Evolutionary conservation across 2,329 filamentous ascomycete genomes (phyloP).

Genomic region (Blastomyces gilchristii): DNA sequence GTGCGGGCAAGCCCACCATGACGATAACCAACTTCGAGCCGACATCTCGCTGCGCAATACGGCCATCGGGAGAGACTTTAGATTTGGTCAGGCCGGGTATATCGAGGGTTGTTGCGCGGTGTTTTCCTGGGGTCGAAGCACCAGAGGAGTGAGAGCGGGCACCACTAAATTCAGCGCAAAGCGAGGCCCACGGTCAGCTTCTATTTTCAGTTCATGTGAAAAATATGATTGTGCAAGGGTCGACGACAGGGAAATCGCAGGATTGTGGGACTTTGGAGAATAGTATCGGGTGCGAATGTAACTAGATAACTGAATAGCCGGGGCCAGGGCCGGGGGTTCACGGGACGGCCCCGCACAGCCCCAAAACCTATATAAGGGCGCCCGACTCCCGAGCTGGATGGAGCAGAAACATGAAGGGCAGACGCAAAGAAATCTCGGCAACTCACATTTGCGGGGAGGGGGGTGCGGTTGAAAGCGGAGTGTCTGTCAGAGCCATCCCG

Average conservation of each 20-base stretch:
- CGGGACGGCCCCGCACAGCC: conserved; percentile 9
- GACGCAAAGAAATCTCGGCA: conserved; percentile 3
- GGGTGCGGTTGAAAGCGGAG: conserved; percentile 52
- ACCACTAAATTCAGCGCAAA: conserved; percentile 40
- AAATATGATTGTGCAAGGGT: neutral
- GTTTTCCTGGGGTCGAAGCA: conserved; percentile 63
- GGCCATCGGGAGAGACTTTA: conserved; percentile 87
- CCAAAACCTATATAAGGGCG: neutral
- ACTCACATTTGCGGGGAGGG: conserved; percentile 53
- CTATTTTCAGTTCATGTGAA: neutral
- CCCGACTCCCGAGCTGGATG: neutral
- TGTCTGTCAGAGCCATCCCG: conserved; percentile 50
- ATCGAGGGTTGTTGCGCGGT: conserved; percentile 87
- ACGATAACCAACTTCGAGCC: conserved; percentile 94
- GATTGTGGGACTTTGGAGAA: neutral
- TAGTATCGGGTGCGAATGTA: neutral
- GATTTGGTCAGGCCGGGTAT: conserved; percentile 95
- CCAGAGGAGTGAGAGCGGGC: conserved; percentile 65
- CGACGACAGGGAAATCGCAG: neutral
- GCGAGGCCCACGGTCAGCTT: neutral
- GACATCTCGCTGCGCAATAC: conserved; percentile 86
- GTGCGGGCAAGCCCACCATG: conserved; percentile 92
- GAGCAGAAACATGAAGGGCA: neutral
- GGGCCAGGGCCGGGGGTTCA: conserved; percentile 9
- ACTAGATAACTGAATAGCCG: conserved; percentile 7